Percentiles rank a stretch among this genome's conserved stretches.
Conservation (phyloP, 345 rosid genomes). For the Populus pruinosa region DNA sequence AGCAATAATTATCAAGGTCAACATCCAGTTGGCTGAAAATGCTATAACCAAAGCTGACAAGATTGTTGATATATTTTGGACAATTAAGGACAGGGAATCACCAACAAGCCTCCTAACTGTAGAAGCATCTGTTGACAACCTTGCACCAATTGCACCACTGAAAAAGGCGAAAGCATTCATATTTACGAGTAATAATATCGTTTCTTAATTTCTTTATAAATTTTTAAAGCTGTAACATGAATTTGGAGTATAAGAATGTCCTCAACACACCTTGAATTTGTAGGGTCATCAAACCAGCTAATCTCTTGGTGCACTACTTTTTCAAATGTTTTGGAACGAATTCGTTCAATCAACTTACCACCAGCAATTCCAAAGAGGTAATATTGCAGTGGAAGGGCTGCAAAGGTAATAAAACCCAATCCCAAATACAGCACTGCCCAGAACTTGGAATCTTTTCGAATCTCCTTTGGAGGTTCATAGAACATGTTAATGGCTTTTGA, state of each 20-base stretch:
- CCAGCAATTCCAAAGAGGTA: slow-evolving; percentile 79
- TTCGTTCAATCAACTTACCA: slow-evolving; percentile 64
- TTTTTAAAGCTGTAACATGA: not conserved
- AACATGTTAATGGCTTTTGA: slow-evolving; percentile 66
- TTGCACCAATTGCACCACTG: slow-evolving; percentile 68
- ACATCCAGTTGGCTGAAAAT: slow-evolving; percentile 54
- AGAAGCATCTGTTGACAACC: slow-evolving; percentile 63
- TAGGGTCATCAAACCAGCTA: slow-evolving; percentile 80
- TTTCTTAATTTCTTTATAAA: not conserved
- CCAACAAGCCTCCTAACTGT: slow-evolving; percentile 50
- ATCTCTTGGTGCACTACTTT: slow-evolving; percentile 81
- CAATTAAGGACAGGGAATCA: slow-evolving; percentile 48
- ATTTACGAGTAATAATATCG: not conserved
- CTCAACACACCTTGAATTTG: slow-evolving; percentile 54
- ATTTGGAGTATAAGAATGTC: not conserved
- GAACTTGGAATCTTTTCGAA: slow-evolving; percentile 49
- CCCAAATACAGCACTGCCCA: slow-evolving; percentile 56
- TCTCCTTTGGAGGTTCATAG: slow-evolving; percentile 39
- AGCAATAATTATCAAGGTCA: slow-evolving; percentile 41
- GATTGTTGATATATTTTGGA: slow-evolving; percentile 50
- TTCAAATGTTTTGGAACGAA: slow-evolving; percentile 62
- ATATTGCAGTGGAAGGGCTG: slow-evolving; percentile 55
- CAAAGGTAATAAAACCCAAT: slow-evolving; percentile 32
- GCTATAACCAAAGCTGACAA: slow-evolving; percentile 46
- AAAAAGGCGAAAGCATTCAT: not conserved